These are phyloP conservation scores for Diaporthe longicolla DNA, from an alignment of 2,329 filamentous ascomycete genomes.

Conservation along the genomic window DNA sequence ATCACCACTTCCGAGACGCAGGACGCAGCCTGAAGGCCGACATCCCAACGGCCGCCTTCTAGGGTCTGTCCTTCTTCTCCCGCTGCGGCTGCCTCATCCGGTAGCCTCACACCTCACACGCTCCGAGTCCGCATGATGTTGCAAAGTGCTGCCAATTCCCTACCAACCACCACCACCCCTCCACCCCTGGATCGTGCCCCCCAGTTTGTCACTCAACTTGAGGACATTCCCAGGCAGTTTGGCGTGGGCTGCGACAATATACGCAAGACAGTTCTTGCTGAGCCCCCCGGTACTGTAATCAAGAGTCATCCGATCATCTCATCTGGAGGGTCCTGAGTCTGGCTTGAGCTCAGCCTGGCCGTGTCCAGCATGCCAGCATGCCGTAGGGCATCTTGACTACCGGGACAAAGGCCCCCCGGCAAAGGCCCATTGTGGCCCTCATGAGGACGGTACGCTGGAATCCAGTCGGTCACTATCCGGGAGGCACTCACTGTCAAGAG, in stretches of 20 bases:
- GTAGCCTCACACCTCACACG: slow-evolving; percentile 4
- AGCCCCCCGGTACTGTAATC: slow-evolving; percentile 24
- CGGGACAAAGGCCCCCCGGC: background rate
- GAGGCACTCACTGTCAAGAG: background rate
- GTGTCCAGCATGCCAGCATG: background rate
- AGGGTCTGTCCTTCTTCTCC: background rate
- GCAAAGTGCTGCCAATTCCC: slow-evolving; percentile 16
- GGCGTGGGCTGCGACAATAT: slow-evolving; percentile 24
- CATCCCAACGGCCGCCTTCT: slow-evolving; percentile 14
- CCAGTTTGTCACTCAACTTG: slow-evolving; percentile 4
- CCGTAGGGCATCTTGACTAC: background rate
- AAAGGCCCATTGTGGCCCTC: background rate
- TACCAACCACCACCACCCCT: background rate
- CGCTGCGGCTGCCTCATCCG: slow-evolving; percentile 30
- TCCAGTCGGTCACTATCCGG: background rate
- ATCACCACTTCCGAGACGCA: slow-evolving; percentile 23
- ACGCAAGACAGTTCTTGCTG: slow-evolving; percentile 24
- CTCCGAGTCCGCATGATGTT: slow-evolving; percentile 30
- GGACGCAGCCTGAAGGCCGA: slow-evolving; percentile 21
- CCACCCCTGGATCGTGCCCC: background rate
- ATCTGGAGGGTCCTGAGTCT: slow-evolving; percentile 12
- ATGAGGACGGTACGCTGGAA: background rate
- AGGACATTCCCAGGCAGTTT: slow-evolving; percentile 8
- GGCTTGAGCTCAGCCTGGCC: background rate
- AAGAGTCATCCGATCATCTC: slow-evolving; percentile 2